Base-by-base conservation (phyloP, 352 stramenopile species). In the Phytopythium litorale region DNA sequence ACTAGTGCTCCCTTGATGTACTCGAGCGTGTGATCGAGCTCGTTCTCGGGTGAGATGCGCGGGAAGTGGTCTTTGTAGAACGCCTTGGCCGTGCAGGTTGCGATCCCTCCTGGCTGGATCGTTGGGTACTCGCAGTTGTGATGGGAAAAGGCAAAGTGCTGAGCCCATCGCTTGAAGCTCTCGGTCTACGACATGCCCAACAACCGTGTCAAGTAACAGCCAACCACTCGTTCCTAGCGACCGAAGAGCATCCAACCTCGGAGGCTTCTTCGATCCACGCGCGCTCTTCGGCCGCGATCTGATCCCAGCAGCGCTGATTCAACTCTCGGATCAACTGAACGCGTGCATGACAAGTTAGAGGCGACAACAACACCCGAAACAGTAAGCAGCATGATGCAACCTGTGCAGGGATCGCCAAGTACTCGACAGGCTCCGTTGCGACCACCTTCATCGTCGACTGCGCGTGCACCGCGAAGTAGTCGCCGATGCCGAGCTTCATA, bases 61-160 rank as follows among this genome's bases (percentile, higher is more conserved):
- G 83, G 66, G n/a, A 91, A 78, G 42, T 87, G 73, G 33, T 93
- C 81, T 35, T 90, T 89, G 70, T 77, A 88, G 60, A 89, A 93
- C 3, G 79, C 70, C 66, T 88, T 91, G 7, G 83, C 67, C 0
- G 84, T 87, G 65, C 68, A 79, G 25, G 78, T 85, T 0, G 84
- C 79, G 32, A 88, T 71, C 5, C 78, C 78, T 32, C 70, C 76
- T 5, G 68, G 58, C 9, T 75, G 64, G 5, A 71, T 57, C 15
- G 68, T 73, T 21, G 75, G 70, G 28, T 72, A 66, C 56, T 75
- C 65, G 48, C 65, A 66, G 55, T 79, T 75, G 15, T 85, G 71
- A 2, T 56, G 72, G 2, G 82, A 68, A 1, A 88, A 54, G 43
- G 71, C 75, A 62, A 88, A 91, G 55, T 89, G 81, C 18, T 89